A percentile compares a stretch with the other conserved stretches of the same genome.
Conservation (phyloP, 2,329 filamentous ascomycete species). For the Neofusicoccum umdonicola region DNA sequence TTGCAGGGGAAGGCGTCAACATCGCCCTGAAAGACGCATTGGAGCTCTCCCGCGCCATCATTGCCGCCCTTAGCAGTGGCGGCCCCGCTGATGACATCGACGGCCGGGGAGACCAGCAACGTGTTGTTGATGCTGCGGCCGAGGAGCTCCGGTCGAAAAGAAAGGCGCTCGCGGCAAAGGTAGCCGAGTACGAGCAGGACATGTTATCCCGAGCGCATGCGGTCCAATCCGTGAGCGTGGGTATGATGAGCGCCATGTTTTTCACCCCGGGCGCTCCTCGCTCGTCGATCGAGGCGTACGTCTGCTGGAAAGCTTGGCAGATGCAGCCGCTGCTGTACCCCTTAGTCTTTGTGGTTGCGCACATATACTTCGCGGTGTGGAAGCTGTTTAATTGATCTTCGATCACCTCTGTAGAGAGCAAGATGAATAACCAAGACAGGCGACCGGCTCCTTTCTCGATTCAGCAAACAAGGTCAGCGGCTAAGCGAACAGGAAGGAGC, state of each 20-base stretch:
- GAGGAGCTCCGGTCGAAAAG: background rate
- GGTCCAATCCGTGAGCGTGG: slow-evolving; percentile 38
- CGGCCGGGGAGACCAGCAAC: too few species aligned
- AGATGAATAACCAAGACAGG: too few species aligned
- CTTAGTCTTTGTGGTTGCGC: slow-evolving; percentile 20
- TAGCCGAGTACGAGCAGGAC: slow-evolving; percentile 35
- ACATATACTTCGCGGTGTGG: slow-evolving; percentile 24
- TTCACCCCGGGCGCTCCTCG: slow-evolving; percentile 48
- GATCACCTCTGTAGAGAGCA: too few species aligned
- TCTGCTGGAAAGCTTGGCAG: background rate
- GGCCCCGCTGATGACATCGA: background rate
- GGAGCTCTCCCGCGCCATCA: slow-evolving; percentile 34
- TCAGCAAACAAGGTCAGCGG: background rate
- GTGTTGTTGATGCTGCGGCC: background rate
- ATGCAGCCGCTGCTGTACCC: slow-evolving; percentile 19
- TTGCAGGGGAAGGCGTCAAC: slow-evolving; percentile 39
- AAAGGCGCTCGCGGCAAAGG: slow-evolving; percentile 25
- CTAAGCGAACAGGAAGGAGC: too few species aligned
- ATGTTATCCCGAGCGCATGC: slow-evolving; percentile 36
- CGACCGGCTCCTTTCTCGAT: too few species aligned
- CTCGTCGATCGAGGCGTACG: slow-evolving; percentile 41
- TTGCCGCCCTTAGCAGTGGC: slow-evolving; percentile 23
- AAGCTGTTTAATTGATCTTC: slow-evolving; percentile 20
- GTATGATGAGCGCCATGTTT: slow-evolving; percentile 49
- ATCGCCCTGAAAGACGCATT: slow-evolving; percentile 37